A percentile compares a stretch with the other conserved stretches of the same genome.
These are phyloP conservation scores for Mimosa pudica DNA, from an alignment of 306 rosid species.

Conservation along the genomic window DNA sequence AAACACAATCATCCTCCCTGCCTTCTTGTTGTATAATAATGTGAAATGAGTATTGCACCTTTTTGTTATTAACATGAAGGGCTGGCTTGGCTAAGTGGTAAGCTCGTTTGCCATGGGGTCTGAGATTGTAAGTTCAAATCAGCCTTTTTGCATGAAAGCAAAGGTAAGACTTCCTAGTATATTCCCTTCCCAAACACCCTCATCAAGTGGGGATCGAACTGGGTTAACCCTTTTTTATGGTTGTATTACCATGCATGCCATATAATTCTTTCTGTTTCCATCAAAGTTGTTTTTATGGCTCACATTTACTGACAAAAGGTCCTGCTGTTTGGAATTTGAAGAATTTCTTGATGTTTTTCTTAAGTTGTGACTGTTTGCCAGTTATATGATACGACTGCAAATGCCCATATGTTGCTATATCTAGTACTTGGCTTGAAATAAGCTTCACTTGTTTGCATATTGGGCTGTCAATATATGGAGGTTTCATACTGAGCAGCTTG, in stretches of 20 bases:
- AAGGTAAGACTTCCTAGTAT: too few species aligned
- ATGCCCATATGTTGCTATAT: constrained; percentile 17
- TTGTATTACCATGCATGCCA: background rate
- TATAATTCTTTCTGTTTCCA: background rate
- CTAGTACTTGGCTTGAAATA: background rate
- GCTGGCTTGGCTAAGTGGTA: too few species aligned
- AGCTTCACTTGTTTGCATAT: background rate
- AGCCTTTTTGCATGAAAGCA: too few species aligned
- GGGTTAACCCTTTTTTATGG: too few species aligned
- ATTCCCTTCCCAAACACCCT: too few species aligned
- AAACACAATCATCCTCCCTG: background rate
- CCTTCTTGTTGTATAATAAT: constrained; percentile 8
- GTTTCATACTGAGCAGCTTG: background rate
- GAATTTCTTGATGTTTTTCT: background rate
- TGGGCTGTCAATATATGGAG: background rate
- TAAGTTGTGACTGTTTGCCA: background rate
- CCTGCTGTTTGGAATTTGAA: background rate
- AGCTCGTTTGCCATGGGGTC: too few species aligned
- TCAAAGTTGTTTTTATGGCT: background rate
- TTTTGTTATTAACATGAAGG: background rate
- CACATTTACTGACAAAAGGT: background rate
- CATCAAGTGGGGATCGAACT: too few species aligned
- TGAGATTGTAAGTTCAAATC: too few species aligned
- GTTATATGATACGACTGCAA: background rate
- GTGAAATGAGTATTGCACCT: background rate